Base-by-base conservation (phyloP, 768 basidiomycete species). In the Collybia sordida region DNA sequence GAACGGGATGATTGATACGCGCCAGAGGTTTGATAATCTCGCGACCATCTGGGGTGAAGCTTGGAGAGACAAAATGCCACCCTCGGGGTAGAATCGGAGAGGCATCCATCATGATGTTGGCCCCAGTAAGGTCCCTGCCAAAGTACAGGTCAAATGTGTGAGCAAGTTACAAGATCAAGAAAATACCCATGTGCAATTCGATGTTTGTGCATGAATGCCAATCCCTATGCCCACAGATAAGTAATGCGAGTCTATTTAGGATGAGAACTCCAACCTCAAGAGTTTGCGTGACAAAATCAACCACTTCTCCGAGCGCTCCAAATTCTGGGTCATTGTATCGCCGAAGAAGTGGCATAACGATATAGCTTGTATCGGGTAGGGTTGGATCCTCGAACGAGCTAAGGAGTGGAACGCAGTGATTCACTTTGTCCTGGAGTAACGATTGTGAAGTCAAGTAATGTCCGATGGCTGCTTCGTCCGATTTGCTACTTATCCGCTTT, bases 291-390 rank as follows among this genome's bases (percentile, higher is more conserved):
- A 68, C 63, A 41, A 68, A 68, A 53, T 70, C 68, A 12, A 67
- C 61, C 9, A 66, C 62, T 42, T 70, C 68, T 6, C 52, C 56
- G 9, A 61, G 60, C n/a, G 56, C 53, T n/a, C 49, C 42, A 43
- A 64, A 72, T 19, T 68, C 64, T 4, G 68, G 69, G 45, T 70
- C 67, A 44, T 72, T 65, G 46, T 69, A 72, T 18, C 59, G 57
- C 45, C 70, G 61, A 12, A 76, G 62, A 1, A 72, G 46, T 0
- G 74, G 75, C 68, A 72, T 74, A 1, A 68, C 62, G 3, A 72
- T 41, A 2, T 63, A 60, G 3, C 27, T 24, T 0, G 52, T 40
- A 4, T 61, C 45, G 2, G 50, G 48, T 0, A 50, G 50, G 15
- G 45, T 47, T 11, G 56, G 55, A 27, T 66, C 39, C 5, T 37